Percentiles rank a stretch among this genome's conserved stretches.
phyloP scores from a whole-genome alignment of 2,329 filamentous ascomycete genomes.

The Aspergillus sp. region DNA sequence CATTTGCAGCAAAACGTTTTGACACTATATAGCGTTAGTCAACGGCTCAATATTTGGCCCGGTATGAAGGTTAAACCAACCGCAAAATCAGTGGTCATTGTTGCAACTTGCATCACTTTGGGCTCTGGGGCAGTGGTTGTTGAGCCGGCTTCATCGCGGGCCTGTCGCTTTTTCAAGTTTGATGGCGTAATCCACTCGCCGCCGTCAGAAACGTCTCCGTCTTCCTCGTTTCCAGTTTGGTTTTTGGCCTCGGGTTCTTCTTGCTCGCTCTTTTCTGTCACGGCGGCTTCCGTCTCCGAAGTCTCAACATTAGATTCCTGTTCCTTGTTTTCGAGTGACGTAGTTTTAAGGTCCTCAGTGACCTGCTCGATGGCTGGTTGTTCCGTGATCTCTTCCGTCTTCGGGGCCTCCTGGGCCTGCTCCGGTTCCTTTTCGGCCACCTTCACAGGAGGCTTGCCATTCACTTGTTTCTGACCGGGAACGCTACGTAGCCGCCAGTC shows the following conservation, averaged over 20 bases:
- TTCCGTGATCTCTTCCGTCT: constrained; percentile 26
- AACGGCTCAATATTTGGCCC: neutral
- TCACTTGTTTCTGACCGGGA: constrained; percentile 76
- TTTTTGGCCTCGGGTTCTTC: constrained; percentile 19
- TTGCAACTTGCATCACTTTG: constrained; percentile 77
- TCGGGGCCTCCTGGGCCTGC: constrained; percentile 26
- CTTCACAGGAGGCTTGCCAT: constrained; percentile 63
- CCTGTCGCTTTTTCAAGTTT: constrained; percentile 84
- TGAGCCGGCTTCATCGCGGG: constrained; percentile 58
- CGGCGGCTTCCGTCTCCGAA: constrained; percentile 22
- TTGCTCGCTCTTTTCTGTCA: constrained; percentile 18
- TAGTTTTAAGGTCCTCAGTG: constrained; percentile 27
- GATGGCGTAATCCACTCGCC: constrained; percentile 93
- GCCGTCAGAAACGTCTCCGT: constrained; percentile 41
- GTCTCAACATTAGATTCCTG: constrained; percentile 21
- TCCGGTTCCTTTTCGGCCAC: constrained; percentile 36
- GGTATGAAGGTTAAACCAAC: constrained; percentile 54
- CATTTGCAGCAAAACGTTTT: constrained; percentile 92
- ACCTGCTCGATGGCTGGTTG: constrained; percentile 28
- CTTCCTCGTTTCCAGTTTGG: constrained; percentile 26
- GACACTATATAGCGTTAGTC: constrained; percentile 41
- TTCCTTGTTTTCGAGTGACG: constrained; percentile 28
- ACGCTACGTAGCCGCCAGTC: constrained; percentile 78
- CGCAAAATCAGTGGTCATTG: constrained; percentile 91
- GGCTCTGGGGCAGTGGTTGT: constrained; percentile 53